A percentile compares a stretch with the other conserved stretches of the same genome.
Conservation (phyloP, 805 yeast genomes). For the Debaryomyces hansenii region DNA sequence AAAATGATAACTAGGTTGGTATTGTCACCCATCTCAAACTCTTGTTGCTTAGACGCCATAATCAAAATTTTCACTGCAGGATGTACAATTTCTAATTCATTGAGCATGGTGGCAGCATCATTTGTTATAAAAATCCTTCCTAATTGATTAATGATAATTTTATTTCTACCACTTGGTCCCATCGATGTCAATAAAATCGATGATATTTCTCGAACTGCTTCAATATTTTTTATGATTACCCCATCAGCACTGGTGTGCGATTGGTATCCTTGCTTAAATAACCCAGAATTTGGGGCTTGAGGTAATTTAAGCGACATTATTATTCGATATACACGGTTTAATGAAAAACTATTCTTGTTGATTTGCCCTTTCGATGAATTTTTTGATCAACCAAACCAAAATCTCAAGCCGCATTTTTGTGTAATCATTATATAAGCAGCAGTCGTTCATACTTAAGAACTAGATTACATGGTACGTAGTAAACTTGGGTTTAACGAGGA, state of each 20-base stretch:
- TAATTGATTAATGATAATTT: conserved; percentile 86
- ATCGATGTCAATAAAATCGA: conserved; percentile 89
- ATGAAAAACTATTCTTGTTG: not conserved
- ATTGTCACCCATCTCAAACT: conserved; percentile 95
- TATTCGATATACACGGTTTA: not conserved
- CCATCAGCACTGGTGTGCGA: conserved; percentile 89
- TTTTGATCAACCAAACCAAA: conserved; percentile 1
- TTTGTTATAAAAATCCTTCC: conserved; percentile 88
- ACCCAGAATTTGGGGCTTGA: conserved; percentile 87
- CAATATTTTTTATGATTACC: conserved; percentile 87
- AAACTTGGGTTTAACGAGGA: too few species aligned
- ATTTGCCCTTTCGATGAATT: conserved; percentile 3
- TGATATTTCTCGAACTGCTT: conserved; percentile 91
- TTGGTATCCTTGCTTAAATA: conserved; percentile 94
- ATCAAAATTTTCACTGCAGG: conserved; percentile 96
- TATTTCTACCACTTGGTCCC: conserved; percentile 97
- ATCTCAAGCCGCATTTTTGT: not conserved
- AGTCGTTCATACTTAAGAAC: not conserved
- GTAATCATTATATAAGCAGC: not conserved
- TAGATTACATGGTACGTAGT: not conserved
- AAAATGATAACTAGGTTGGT: conserved; percentile 88
- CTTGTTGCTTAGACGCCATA: conserved; percentile 97
- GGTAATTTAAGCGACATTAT: conserved; percentile 88
- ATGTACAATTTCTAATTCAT: conserved; percentile 90
- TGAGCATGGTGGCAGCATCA: conserved; percentile 97